These are phyloP conservation scores for Trichoderma gamsii DNA, from an alignment of 495 filamentous ascomycete species.

Conservation along the genomic window DNA sequence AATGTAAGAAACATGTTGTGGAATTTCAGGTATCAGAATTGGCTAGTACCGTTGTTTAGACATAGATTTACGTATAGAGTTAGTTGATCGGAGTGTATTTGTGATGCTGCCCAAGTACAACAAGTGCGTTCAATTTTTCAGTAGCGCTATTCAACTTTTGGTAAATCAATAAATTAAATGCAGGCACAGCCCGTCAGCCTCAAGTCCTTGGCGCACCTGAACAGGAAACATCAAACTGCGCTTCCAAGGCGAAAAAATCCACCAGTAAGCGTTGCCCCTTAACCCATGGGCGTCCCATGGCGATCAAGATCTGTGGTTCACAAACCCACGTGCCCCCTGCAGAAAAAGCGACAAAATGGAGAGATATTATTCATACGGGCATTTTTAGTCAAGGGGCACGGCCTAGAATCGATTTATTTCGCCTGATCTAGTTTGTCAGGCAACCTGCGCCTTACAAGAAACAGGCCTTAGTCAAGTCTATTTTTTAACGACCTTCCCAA, in stretches of 20 bases:
- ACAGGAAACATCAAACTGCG: not conserved
- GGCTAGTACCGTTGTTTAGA: not conserved
- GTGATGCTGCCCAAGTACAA: not conserved
- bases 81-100: not conserved
- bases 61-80: not conserved
- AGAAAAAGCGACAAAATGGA: not conserved
- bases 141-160: not conserved
- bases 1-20: not conserved
- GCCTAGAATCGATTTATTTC: not conserved
- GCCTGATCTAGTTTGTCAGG: not conserved
- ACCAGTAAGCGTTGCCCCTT: not conserved
- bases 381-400: not conserved
- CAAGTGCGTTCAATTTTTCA: not conserved
- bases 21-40: not conserved
- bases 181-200: not conserved
- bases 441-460: constrained; percentile 4
- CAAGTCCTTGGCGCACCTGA: not conserved
- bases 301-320: not conserved
- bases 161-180: not conserved
- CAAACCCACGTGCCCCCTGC: not conserved
- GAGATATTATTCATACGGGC: not conserved
- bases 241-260: not conserved
- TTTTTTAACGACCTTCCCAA: not conserved
- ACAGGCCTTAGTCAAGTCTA: not conserved
- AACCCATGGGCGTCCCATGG: not conserved